Base-by-base conservation (phyloP, 805 yeast species). In the Saitoella complicata region DNA sequence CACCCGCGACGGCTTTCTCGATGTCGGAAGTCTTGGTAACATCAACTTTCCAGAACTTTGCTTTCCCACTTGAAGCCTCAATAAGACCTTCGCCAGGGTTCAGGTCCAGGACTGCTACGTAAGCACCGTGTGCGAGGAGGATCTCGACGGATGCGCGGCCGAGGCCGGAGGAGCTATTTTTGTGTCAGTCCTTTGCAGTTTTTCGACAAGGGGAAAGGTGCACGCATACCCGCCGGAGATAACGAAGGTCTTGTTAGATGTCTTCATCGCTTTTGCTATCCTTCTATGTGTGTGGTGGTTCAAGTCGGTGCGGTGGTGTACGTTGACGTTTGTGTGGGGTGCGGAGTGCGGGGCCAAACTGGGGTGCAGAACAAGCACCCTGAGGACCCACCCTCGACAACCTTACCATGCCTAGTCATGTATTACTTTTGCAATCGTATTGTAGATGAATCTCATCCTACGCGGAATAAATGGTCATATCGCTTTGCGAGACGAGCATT, bases 161-260 rank as follows among this genome's bases (percentile, higher is more conserved):
- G 39, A 48, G 51, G 10, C 51, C 49, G 11, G 51, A 46, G 39
- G 33, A 11, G 6, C n/a, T 11, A 41, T 5, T 32, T 35, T 30
- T 38, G 32, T 33, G 38, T n/a, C 6, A 5, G 37, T 35, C 7
- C 21, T 11, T n/a, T 40, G 8, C 37, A 32, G 11, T 7, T 10
- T 21, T 21, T 21, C 21, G 21, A 21, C 21, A 21, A 4, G 21
- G 11, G 9, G 31, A n/a, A 9, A 10, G n/a, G 40, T 13, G 13
- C 10, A 11, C 7, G 31, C 39, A 4, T 37, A 48, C 51, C 51
- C 51, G n/a, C 51, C 51, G 10, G 49, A 39, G n/a, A 45, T 39
- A 3, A 45, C 21, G 38, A 48, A 45, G 3, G 51, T 42, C 8
- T 45, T 21, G 41, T 33, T 33, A 30, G 31, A 12, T 39, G 45